phyloP scores from a whole-genome alignment of 78 protist genomes.

The Pigoraptor vietnamica region DNA sequence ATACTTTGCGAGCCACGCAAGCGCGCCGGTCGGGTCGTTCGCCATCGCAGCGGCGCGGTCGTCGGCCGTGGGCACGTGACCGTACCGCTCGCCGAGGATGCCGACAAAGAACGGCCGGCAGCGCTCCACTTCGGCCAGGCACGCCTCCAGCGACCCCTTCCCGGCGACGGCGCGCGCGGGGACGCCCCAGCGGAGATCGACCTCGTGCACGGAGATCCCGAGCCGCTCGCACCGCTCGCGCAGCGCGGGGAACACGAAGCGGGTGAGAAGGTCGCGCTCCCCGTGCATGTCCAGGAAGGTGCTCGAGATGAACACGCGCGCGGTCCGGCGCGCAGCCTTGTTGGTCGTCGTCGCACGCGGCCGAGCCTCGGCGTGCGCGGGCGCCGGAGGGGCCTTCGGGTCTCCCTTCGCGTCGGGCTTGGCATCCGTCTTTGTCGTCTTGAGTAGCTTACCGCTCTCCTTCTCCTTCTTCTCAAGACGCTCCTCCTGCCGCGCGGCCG shows the following conservation, averaged over 20 bases:
- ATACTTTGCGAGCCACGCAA: constrained; percentile 43
- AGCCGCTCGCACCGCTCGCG: neutral
- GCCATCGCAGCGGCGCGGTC: neutral
- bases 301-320: constrained; percentile 39
- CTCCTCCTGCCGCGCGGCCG: neutral
- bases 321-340: neutral
- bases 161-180: constrained; percentile 38
- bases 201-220: constrained; percentile 7
- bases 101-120: constrained; percentile 76
- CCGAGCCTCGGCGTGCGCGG: neutral
- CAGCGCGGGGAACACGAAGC: constrained; percentile 61
- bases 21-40: constrained; percentile 1
- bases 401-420: neutral
- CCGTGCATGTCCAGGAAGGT: constrained; percentile 75
- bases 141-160: constrained; percentile 26
- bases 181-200: constrained; percentile 85
- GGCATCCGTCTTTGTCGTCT: neutral
- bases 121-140: constrained; percentile 62
- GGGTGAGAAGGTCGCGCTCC: constrained; percentile 59
- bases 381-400: neutral
- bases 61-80: constrained; percentile 30
- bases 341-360: neutral
- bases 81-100: constrained; percentile 70
- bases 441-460: neutral
- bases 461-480: neutral